Percentiles rank a stretch among this genome's conserved stretches.
Evolutionary conservation across 352 stramenopile species (phyloP).

Genomic region (Aphanomyces stellatus): DNA sequence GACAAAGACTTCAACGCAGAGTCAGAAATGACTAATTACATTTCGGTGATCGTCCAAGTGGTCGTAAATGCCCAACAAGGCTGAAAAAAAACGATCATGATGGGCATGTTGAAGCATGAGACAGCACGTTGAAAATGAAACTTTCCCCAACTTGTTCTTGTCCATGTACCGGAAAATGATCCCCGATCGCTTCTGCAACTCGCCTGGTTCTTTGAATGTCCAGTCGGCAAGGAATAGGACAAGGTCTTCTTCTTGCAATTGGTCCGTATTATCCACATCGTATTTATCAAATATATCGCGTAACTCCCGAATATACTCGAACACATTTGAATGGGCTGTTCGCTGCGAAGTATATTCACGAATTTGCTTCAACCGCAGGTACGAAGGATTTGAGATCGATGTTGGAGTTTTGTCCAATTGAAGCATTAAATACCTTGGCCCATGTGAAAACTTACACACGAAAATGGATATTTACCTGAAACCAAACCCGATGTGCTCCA

Average conservation of each 20-base stretch:
- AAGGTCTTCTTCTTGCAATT: constrained; percentile 60
- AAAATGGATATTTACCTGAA: constrained; percentile 60
- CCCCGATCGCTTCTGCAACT: constrained; percentile 66
- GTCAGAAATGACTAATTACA: too few relatives aligned
- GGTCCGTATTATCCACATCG: constrained; percentile 52
- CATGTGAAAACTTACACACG: constrained; percentile 68
- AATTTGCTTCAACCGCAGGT: constrained; percentile 76
- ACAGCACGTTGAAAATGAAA: constrained; percentile 80
- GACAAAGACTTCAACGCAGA: too few relatives aligned
- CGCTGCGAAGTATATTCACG: constrained; percentile 56
- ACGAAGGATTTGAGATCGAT: constrained; percentile 62
- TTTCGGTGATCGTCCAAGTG: constrained; percentile 62
- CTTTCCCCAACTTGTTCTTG: constrained; percentile 69
- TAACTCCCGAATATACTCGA: constrained; percentile 80
- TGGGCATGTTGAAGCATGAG: constrained; percentile 86
- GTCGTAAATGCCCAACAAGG: constrained; percentile 73
- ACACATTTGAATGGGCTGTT: constrained; percentile 48
- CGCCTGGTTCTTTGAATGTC: constrained; percentile 74
- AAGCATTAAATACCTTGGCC: constrained; percentile 69
- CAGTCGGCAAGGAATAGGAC: constrained; percentile 70
- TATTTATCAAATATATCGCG: constrained; percentile 74
- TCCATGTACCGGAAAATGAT: constrained; percentile 86
- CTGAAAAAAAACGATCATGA: constrained; percentile 83
- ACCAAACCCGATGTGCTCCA: constrained; percentile 77
- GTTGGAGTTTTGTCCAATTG: constrained; percentile 70